A percentile compares a stretch with the other conserved stretches of the same genome.
phyloP scores from a whole-genome alignment of 2,329 filamentous ascomycete genomes.

The Xylariaceae sp. region DNA sequence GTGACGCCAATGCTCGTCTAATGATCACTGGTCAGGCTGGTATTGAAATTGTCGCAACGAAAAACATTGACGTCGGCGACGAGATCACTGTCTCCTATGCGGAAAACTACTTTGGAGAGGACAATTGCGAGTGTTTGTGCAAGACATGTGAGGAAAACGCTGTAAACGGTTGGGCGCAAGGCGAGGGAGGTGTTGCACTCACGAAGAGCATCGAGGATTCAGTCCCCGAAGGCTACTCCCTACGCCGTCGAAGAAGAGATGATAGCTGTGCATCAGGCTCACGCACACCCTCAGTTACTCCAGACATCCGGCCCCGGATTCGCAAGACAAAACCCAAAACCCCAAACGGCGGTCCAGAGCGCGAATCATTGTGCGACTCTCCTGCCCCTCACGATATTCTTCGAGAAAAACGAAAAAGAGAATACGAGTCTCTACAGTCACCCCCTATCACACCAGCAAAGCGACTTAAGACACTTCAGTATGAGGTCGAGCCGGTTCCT shows the following conservation, averaged over 20 bases:
- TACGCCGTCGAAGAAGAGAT: slow-evolving; percentile 61
- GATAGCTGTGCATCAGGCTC: slow-evolving; percentile 59
- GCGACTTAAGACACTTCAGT: slow-evolving; percentile 49
- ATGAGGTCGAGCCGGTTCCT: slow-evolving; percentile 41
- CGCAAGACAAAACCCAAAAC: slow-evolving; percentile 49
- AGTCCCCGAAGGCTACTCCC: slow-evolving; percentile 56
- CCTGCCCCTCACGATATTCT: slow-evolving; percentile 38
- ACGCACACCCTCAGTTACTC: slow-evolving; percentile 63
- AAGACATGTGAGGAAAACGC: slow-evolving; percentile 78
- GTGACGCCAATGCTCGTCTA: slow-evolving; percentile 86
- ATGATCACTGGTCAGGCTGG: slow-evolving; percentile 83
- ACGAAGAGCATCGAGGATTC: slow-evolving; percentile 63
- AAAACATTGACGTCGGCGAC: slow-evolving; percentile 83
- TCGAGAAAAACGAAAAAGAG: slow-evolving; percentile 51
- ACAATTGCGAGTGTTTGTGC: slow-evolving; percentile 95
- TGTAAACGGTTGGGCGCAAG: slow-evolving; percentile 82
- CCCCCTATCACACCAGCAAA: slow-evolving; percentile 64
- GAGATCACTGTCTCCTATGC: slow-evolving; percentile 98
- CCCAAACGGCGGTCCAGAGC: slow-evolving; percentile 43
- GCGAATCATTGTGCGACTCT: slow-evolving; percentile 47
- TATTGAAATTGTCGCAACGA: slow-evolving; percentile 87
- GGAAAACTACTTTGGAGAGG: slow-evolving; percentile 92
- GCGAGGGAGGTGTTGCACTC: slow-evolving; percentile 53
- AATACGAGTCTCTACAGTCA: slow-evolving; percentile 54
- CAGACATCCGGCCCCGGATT: slow-evolving; percentile 61